These are phyloP conservation scores for Immersiella caudata DNA, from an alignment of 495 filamentous ascomycete genomes.

Conservation along the genomic window DNA sequence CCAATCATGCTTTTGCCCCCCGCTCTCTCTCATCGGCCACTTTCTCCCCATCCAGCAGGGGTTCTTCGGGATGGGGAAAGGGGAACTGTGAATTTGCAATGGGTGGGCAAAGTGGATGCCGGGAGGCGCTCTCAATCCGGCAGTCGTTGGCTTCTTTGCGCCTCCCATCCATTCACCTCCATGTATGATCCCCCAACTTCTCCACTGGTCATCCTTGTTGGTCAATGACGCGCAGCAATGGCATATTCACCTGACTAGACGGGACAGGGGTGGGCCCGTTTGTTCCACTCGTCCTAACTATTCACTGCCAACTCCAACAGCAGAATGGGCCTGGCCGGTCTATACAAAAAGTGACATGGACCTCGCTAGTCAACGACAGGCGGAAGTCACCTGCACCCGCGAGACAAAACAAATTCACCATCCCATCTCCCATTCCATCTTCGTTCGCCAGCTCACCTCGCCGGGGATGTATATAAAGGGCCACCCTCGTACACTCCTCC, in stretches of 20 bases:
- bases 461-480: too few relatives aligned
- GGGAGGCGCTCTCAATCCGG: slow-evolving; percentile 13
- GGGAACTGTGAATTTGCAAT: slow-evolving; percentile 2
- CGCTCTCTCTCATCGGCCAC: slow-evolving; percentile 1
- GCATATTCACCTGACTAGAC: slow-evolving; percentile 9
- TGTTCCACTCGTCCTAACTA: neutral
- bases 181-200: slow-evolving; percentile 13
- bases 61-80: neutral
- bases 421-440: neutral
- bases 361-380: neutral
- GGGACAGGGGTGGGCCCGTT: slow-evolving; percentile 2
- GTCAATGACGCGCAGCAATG: slow-evolving; percentile 17
- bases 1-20: slow-evolving; percentile 11
- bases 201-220: slow-evolving; percentile 1
- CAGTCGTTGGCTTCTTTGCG: neutral
- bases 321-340: neutral
- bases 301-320: neutral
- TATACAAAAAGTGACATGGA: neutral
- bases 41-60: slow-evolving; percentile 9
- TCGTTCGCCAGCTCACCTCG: neutral
- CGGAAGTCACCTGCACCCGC: neutral
- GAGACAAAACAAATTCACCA: neutral
- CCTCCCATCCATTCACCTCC: neutral
- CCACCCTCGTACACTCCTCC: neutral
- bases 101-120: neutral